These are phyloP conservation scores for Hymenoscyphus fructigenus DNA, from an alignment of 2,329 filamentous ascomycete species.

Conservation along the genomic window DNA sequence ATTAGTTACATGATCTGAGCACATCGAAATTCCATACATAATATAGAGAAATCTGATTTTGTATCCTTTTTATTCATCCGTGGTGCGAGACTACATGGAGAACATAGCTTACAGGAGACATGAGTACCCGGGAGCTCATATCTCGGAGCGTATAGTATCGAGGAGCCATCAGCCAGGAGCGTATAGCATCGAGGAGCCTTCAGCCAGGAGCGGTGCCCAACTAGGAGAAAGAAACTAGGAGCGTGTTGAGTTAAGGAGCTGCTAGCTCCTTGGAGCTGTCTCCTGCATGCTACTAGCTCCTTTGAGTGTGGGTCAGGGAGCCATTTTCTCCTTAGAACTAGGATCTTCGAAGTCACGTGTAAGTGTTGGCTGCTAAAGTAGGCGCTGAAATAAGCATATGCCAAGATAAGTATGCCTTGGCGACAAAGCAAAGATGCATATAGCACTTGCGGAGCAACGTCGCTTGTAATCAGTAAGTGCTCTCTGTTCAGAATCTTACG, in stretches of 20 bases:
- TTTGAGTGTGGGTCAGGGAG: constrained; percentile 3
- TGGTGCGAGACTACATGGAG: background rate
- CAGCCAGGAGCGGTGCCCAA: constrained; percentile 7
- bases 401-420: too few species aligned
- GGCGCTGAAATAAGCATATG: too few species aligned
- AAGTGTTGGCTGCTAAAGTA: background rate
- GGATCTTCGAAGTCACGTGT: constrained; percentile 12
- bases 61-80: background rate
- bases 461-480: background rate
- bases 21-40: too few species aligned
- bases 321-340: constrained; percentile 3
- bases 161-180: constrained; percentile 11
- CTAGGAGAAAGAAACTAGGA: constrained; percentile 9
- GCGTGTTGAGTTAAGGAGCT: constrained; percentile 9
- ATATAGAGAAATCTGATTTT: too few species aligned
- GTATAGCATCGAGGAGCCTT: constrained; percentile 10
- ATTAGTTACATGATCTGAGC: too few species aligned
- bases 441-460: background rate
- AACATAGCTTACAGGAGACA: constrained; percentile 1
- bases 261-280: constrained; percentile 9
- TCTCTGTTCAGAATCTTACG: background rate
- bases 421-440: background rate
- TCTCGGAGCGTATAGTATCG: constrained; percentile 10
- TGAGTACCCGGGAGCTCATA: constrained; percentile 1
- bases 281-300: constrained; percentile 12